Conservation (phyloP, 2,329 filamentous ascomycete species). For the Westerdykella sp. region DNA sequence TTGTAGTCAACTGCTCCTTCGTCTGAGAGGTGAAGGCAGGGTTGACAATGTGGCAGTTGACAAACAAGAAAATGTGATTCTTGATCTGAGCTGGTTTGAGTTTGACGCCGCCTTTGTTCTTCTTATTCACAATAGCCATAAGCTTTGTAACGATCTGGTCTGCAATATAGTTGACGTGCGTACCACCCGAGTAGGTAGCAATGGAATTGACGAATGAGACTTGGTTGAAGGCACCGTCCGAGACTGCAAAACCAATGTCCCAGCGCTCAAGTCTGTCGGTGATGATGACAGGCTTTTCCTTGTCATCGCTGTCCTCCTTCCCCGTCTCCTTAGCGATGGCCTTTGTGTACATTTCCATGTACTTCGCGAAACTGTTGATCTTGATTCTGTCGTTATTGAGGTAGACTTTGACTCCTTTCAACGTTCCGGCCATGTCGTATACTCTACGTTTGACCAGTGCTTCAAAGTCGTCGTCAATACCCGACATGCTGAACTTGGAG, state of each 20-base stretch:
- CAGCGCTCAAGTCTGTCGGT: slow-evolving; percentile 78
- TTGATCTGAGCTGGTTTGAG: slow-evolving; percentile 86
- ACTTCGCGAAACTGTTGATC: slow-evolving; percentile 78
- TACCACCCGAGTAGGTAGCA: slow-evolving; percentile 87
- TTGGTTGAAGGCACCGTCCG: slow-evolving; percentile 94
- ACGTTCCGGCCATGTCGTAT: slow-evolving; percentile 92
- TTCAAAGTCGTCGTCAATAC: slow-evolving; percentile 93
- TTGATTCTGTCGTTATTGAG: slow-evolving; percentile 81
- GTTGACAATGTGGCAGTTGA: slow-evolving; percentile 88
- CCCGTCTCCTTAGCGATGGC: slow-evolving; percentile 83
- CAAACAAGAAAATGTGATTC: slow-evolving; percentile 97
- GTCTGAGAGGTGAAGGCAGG: slow-evolving; percentile 96
- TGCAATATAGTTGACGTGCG: slow-evolving; percentile 92
- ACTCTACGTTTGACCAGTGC: slow-evolving; percentile 82
- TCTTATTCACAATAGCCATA: slow-evolving; percentile 82
- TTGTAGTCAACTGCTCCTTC: slow-evolving; percentile 96
- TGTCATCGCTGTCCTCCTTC: slow-evolving; percentile 50
- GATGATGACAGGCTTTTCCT: slow-evolving; percentile 69
- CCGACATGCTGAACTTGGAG: slow-evolving; percentile 73
- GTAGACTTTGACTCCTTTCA: slow-evolving; percentile 73
- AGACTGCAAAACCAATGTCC: slow-evolving; percentile 95
- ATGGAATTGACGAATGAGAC: slow-evolving; percentile 99
- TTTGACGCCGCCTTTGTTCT: slow-evolving; percentile 76
- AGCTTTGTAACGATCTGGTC: slow-evolving; percentile 88
- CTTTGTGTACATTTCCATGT: slow-evolving; percentile 97